Evolutionary conservation across 306 rosid genomes (phyloP).

Genomic region (Vigna angularis): DNA sequence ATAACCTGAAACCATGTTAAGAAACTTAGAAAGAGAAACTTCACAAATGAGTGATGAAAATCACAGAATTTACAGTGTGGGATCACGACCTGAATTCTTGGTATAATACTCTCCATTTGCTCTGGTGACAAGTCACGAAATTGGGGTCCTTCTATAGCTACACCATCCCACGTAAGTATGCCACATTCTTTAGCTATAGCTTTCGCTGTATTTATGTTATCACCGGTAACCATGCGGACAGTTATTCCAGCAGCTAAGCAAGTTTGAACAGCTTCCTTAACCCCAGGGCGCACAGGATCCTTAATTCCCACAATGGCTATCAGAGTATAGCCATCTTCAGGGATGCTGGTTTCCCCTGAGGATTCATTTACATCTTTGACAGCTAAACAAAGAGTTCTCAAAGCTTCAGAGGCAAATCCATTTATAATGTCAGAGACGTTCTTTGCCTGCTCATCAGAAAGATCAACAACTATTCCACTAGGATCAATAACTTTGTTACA

Average conservation of each 20-base stretch:
- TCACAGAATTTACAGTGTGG: constrained; percentile 27
- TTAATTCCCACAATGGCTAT: constrained; percentile 87
- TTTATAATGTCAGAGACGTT: constrained; percentile 62
- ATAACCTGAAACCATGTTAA: constrained; percentile 71
- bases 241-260: constrained; percentile 90
- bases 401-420: constrained; percentile 77
- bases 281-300: constrained; percentile 93
- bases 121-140: constrained; percentile 69
- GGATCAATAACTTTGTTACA: constrained; percentile 66
- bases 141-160: constrained; percentile 79
- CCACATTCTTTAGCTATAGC: constrained; percentile 98
- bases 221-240: constrained; percentile 96
- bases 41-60: constrained; percentile 26
- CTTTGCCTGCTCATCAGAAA: constrained; percentile 58
- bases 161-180: constrained; percentile 73
- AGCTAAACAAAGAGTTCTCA: constrained; percentile 93
- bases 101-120: constrained; percentile 66
- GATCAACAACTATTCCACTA: constrained; percentile 63
- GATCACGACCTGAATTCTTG: constrained; percentile 76
- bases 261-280: constrained; percentile 81
- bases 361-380: constrained; percentile 62
- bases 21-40: constrained; percentile 40
- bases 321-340: constrained; percentile 74
- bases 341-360: constrained; percentile 45
- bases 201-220: constrained; percentile 82